A percentile compares a stretch with the other conserved stretches of the same genome.
These are phyloP conservation scores for Microsporum canis DNA, from an alignment of 2,329 filamentous ascomycete genomes.

Conservation along the genomic window DNA sequence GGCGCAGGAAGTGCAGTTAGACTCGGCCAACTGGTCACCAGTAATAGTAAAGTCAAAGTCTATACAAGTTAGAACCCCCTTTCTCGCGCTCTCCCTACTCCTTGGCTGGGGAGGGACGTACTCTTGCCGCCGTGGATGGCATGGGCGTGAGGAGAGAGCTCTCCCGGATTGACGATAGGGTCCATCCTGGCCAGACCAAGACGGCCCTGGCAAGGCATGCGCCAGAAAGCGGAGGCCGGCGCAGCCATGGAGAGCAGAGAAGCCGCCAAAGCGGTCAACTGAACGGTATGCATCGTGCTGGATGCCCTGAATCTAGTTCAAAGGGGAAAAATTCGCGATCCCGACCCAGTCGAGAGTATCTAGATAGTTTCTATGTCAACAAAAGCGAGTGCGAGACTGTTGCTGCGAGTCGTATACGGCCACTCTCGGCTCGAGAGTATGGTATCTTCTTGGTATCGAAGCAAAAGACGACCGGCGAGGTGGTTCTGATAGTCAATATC, in stretches of 20 bases:
- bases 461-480: neutral
- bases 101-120: slow-evolving; percentile 38
- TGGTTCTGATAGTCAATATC: slow-evolving; percentile 5
- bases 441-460: neutral
- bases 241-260: slow-evolving; percentile 8
- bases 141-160: slow-evolving; percentile 56
- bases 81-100: neutral
- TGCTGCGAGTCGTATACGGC: neutral
- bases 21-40: slow-evolving; percentile 47
- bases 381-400: neutral
- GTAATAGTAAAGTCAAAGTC: slow-evolving; percentile 52
- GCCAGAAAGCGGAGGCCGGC: slow-evolving; percentile 63
- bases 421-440: neutral
- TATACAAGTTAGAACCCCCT: slow-evolving; percentile 26
- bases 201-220: slow-evolving; percentile 68
- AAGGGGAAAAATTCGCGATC: neutral
- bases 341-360: slow-evolving; percentile 6
- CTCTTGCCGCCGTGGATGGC: slow-evolving; percentile 63
- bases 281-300: slow-evolving; percentile 8
- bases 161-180: slow-evolving; percentile 56
- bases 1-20: slow-evolving; percentile 67
- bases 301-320: neutral
- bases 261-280: slow-evolving; percentile 8
- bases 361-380: neutral
- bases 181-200: slow-evolving; percentile 63